These are phyloP conservation scores for Leccinum fibrillosum DNA, from an alignment of 768 basidiomycete species.

Conservation along the genomic window DNA sequence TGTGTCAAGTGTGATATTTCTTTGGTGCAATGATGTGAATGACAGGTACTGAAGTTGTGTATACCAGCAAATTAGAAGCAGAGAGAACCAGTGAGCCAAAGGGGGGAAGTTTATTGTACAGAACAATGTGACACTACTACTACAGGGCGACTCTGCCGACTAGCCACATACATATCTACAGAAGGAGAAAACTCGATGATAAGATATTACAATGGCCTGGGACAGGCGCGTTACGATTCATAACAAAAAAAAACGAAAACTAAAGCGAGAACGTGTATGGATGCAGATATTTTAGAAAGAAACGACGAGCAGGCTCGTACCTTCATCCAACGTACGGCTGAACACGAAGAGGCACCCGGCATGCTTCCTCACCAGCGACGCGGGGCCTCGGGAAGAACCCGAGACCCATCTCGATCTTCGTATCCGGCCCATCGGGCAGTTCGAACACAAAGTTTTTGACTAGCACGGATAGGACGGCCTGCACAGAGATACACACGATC, in stretches of 20 bases:
- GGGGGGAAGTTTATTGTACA: too few relatives aligned
- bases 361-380: not conserved
- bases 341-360: not conserved
- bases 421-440: not conserved
- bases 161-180: too few relatives aligned
- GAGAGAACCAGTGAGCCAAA: too few relatives aligned
- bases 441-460: not conserved
- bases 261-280: not conserved
- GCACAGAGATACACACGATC: not conserved
- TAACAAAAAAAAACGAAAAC: too few relatives aligned
- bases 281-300: not conserved
- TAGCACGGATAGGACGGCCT: not conserved
- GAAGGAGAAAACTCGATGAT: too few relatives aligned
- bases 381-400: not conserved
- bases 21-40: too few relatives aligned
- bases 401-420: not conserved
- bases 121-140: not conserved
- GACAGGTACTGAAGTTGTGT: too few relatives aligned
- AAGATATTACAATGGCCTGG: too few relatives aligned
- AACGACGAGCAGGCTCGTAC: not conserved
- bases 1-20: too few relatives aligned
- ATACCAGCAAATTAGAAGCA: too few relatives aligned
- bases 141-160: too few relatives aligned
- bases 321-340: not conserved
- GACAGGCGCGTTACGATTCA: too few relatives aligned